phyloP scores from a whole-genome alignment of 2,329 filamentous ascomycete genomes.

The Fusarium nygamai region DNA sequence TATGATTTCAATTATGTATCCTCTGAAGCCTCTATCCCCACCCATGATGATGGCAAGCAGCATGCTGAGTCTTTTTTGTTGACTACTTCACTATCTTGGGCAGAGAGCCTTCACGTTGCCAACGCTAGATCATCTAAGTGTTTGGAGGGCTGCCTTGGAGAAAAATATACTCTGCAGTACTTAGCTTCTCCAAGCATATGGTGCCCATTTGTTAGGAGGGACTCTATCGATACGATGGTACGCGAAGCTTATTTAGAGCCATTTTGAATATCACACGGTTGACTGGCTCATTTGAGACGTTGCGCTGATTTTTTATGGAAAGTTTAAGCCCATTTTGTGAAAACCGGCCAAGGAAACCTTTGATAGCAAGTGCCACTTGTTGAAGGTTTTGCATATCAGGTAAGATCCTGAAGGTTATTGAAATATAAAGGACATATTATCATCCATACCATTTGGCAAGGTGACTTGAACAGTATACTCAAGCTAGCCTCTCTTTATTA shows the following conservation, averaged over 20 bases:
- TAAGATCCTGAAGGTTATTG: neutral
- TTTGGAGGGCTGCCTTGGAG: neutral
- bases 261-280: neutral
- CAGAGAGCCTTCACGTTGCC: neutral
- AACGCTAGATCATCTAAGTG: neutral
- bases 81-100: neutral
- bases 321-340: neutral
- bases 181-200: neutral
- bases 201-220: too few relatives aligned
- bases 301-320: neutral
- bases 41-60: neutral
- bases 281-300: neutral
- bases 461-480: neutral
- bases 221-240: neutral
- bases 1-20: neutral
- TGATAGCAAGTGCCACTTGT: neutral
- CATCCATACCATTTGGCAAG: neutral
- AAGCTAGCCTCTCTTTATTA: neutral
- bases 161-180: neutral
- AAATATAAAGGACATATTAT: too few relatives aligned
- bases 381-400: neutral
- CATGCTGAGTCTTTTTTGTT: neutral
- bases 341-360: neutral
- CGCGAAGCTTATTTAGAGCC: neutral
- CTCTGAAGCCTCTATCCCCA: neutral